Base-by-base conservation (phyloP, 371 early-diverging fungal genomes). In the Rhizopus delemar region DNA sequence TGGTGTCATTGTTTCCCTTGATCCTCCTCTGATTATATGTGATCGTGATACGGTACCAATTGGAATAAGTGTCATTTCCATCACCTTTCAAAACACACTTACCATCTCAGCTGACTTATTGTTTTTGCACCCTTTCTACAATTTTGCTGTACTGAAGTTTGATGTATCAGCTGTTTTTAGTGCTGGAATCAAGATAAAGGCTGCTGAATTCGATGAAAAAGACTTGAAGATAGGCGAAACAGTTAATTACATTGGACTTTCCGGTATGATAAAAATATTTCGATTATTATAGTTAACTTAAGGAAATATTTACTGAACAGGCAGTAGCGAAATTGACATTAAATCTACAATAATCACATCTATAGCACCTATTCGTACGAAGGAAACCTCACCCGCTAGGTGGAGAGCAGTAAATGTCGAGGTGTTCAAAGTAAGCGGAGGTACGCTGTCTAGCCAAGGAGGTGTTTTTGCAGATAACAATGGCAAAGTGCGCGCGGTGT, bases 1-100 rank as follows among this genome's bases (percentile, higher is more conserved):
- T 0, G 96, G 96, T 1, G 65, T 94, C 0, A 78, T 96, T 8
- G 78, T 94, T 5, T 91, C 91, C 51, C 80, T 82, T 32, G 68
- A 85, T 35, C 81, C 80, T 34, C 93, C 93, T 0, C 65, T 89
- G 31, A 78, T 95, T 22, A 66, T 93, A 15, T 90, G 88, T 57
- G 92, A 93, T 68, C 85, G 93, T 31, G 90, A 90, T 57, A 88
- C 92, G 0, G 82, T 94, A 28, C 93, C 93, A 0, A 85, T 90
- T 6, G 78, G 81, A 12, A 74, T 93, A 0, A 87, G 90, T 31
- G 90, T 90, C 43, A 84, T 94, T 29, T 71, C 78, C 36, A 60
- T 94, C 46, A 93, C 93, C 2, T 90, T 96, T 71, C 88, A 86
- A 38, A 86, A 88, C 65, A 81, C 83, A 28, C 70, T 93, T 53